A percentile compares a stretch with the other conserved stretches of the same genome.
phyloP scores from a whole-genome alignment of 345 rosid genomes.

The Rhodamnia argentea region DNA sequence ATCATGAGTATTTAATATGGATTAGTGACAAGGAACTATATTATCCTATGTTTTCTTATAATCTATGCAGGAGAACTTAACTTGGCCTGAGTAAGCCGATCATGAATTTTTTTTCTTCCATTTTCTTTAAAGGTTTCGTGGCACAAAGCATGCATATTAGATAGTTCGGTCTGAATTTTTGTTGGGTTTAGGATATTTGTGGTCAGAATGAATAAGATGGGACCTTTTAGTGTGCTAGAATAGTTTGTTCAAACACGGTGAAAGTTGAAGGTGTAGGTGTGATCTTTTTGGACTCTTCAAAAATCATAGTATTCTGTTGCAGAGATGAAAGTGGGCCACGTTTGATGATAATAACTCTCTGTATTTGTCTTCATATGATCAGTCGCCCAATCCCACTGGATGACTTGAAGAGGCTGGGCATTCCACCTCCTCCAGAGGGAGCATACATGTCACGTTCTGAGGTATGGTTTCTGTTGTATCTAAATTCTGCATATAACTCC shows the following conservation, averaged over 20 bases:
- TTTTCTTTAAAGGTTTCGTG: not conserved
- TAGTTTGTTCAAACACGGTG: not conserved
- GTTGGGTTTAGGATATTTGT: not conserved
- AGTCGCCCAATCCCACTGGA: constrained; percentile 78
- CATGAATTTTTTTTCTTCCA: fast-evolving
- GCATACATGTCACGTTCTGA: constrained; percentile 67
- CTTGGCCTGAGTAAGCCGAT: not conserved
- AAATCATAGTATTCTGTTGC: not conserved
- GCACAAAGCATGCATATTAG: not conserved
- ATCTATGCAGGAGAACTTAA: not conserved
- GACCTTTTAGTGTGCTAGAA: not conserved
- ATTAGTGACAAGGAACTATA: not conserved
- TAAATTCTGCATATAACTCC: not conserved
- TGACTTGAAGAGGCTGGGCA: constrained; percentile 76
- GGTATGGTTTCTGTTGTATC: constrained; percentile 21
- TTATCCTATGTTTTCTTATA: not conserved
- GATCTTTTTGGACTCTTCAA: not conserved
- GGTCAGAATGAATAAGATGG: not conserved
- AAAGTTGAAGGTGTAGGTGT: not conserved
- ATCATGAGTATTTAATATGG: not conserved
- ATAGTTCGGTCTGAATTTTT: not conserved
- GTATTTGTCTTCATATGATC: not conserved
- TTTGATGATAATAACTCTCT: constrained; percentile 1
- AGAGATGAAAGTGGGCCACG: not conserved
- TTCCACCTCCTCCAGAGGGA: constrained; percentile 93